Percentiles rank a stretch among this genome's conserved stretches.
Evolutionary conservation across 176 grass and related monocot genomes (phyloP).

Genomic region (Carex myosuroides): DNA sequence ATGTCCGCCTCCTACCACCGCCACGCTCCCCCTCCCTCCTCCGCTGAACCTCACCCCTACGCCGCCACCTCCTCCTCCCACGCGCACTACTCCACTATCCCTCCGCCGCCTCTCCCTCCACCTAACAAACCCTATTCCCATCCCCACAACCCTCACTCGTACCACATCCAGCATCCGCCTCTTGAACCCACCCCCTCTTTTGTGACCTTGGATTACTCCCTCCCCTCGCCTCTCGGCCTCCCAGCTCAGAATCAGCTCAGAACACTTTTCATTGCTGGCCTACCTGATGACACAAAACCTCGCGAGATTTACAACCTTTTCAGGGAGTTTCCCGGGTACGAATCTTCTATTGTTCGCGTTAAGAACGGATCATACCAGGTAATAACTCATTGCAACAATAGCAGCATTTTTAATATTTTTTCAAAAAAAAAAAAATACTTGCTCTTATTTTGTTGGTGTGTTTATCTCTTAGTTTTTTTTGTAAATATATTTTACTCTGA

Average conservation of each 20-base stretch:
- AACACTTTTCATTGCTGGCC: constrained; percentile 79
- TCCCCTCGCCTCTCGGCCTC: constrained; percentile 13
- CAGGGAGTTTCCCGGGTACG: constrained; percentile 79
- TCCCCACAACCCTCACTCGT: neutral
- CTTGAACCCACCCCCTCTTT: constrained; percentile 23
- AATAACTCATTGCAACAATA: neutral
- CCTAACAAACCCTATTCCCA: constrained; percentile 18
- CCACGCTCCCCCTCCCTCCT: constrained; percentile 34
- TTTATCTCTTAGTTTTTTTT: neutral
- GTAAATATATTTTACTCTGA: neutral
- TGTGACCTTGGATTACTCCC: constrained; percentile 30
- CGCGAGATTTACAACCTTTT: constrained; percentile 97
- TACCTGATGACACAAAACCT: constrained; percentile 61
- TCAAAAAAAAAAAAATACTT: neutral
- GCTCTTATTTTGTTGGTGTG: neutral
- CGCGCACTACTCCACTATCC: constrained; percentile 27
- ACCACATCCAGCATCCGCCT: constrained; percentile 16
- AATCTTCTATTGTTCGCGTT: constrained; percentile 53
- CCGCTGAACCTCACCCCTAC: constrained; percentile 34
- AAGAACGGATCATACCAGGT: constrained; percentile 66
- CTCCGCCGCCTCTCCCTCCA: constrained; percentile 1
- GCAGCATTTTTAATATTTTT: neutral
- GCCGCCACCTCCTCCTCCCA: constrained; percentile 41
- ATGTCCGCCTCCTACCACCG: constrained; percentile 26
- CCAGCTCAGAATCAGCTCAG: constrained; percentile 52